A percentile compares a stretch with the other conserved stretches of the same genome.
Conservation (phyloP, 257 asterid genomes). For the Nicotiana tomentosiformis region DNA sequence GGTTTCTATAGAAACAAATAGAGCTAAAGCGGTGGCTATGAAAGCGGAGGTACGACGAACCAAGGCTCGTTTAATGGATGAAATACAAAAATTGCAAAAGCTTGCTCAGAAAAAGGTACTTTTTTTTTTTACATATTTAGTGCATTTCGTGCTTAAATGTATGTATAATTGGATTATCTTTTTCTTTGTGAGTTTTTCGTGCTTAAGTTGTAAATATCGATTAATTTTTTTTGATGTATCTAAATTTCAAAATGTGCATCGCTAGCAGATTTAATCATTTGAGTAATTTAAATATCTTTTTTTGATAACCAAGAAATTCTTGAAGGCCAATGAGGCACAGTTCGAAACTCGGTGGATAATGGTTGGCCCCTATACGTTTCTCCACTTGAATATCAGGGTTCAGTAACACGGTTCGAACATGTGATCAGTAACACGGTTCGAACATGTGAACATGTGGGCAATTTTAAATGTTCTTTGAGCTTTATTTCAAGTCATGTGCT, state of each 20-base stretch:
- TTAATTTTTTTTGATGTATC: neutral
- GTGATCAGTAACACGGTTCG: too few species aligned
- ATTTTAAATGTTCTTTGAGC: too few species aligned
- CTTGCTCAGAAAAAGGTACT: conserved; percentile 65
- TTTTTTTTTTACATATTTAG: neutral
- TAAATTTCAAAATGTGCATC: neutral
- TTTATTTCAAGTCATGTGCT: neutral
- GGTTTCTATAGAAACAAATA: conserved; percentile 64
- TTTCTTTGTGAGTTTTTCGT: neutral
- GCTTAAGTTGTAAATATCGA: neutral
- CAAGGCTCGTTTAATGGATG: conserved; percentile 77
- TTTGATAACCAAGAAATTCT: too few species aligned
- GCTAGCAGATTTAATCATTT: neutral
- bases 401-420: too few species aligned
- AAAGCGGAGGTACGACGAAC: conserved; percentile 85
- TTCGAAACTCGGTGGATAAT: neutral
- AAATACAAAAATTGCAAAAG: conserved; percentile 71
- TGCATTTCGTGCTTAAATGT: neutral
- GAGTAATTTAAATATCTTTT: neutral
- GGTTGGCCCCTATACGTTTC: neutral
- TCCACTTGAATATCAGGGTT: too few species aligned
- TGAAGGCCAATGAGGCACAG: neutral
- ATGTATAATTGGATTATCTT: neutral
- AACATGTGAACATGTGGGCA: too few species aligned
- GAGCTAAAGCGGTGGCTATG: conserved; percentile 86